phyloP scores from a whole-genome alignment of 1,284 basidiomycete species.

The Tylopilus sp. region DNA sequence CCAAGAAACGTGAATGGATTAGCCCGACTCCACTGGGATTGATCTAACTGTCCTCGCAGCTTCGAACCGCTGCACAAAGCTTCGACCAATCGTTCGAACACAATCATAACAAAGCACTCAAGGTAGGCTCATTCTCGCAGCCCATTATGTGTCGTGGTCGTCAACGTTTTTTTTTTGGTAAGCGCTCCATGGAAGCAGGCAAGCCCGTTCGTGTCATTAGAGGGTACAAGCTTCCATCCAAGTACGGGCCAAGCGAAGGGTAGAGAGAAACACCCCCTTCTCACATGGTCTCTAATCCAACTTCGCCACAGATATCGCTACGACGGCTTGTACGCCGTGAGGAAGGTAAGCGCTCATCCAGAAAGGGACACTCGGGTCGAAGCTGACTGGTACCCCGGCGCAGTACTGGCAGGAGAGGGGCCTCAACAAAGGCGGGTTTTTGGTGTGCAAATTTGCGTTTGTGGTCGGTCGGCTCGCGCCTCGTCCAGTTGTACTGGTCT shows the following conservation, averaged over 20 bases:
- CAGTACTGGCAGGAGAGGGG: constrained; percentile 72
- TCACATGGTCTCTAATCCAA: neutral
- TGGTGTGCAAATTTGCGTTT: constrained; percentile 78
- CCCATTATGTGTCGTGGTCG: neutral
- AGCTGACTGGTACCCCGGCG: neutral
- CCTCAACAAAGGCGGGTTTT: constrained; percentile 56
- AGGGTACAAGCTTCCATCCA: constrained; percentile 70
- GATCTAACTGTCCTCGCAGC: constrained; percentile 38
- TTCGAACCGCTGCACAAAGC: constrained; percentile 81
- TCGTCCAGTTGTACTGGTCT: neutral
- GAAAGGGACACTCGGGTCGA: neutral
- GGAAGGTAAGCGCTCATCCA: constrained; percentile 45
- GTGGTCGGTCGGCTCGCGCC: constrained; percentile 44
- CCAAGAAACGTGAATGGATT: constrained; percentile 66
- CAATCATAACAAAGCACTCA: constrained; percentile 61
- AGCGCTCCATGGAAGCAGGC: constrained; percentile 67
- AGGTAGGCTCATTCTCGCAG: constrained; percentile 37
- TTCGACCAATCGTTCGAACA: constrained; percentile 76
- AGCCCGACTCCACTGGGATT: neutral
- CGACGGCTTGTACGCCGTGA: constrained; percentile 76
- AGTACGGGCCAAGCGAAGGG: constrained; percentile 72
- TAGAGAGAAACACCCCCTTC: constrained; percentile 28
- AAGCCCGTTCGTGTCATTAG: constrained; percentile 81
- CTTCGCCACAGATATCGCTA: constrained; percentile 64
- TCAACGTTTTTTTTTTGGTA: neutral